Percentiles rank a stretch among this genome's conserved stretches.
Evolutionary conservation across 192 early-diverging fungal genomes (phyloP).

Genomic region (Coemansia sp.): DNA sequence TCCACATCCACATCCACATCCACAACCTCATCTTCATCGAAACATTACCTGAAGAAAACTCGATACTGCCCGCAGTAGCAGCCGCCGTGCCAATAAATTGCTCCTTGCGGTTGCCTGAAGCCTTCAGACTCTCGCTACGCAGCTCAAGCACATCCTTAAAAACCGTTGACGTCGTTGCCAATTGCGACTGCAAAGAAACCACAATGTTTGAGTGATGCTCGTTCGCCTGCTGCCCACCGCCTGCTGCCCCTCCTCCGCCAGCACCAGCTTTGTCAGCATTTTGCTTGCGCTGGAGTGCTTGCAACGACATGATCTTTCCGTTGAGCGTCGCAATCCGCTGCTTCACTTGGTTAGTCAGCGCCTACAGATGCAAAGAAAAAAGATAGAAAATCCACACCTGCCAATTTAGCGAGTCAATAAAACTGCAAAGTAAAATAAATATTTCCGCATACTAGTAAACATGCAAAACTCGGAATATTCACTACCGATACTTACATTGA

Average conservation of each 20-base stretch:
- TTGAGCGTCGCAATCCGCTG: constrained; percentile 95
- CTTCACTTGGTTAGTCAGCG: constrained; percentile 88
- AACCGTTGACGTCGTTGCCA: constrained; percentile 82
- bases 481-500: constrained; percentile 72
- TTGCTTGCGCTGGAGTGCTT: constrained; percentile 50
- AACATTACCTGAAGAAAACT: constrained; percentile 33
- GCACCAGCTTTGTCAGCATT: constrained; percentile 58
- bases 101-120: constrained; percentile 81
- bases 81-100: constrained; percentile 70
- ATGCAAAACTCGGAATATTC: too few species aligned
- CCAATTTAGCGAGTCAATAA: too few species aligned
- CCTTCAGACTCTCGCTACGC: constrained; percentile 93
- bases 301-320: constrained; percentile 86
- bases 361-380: too few species aligned
- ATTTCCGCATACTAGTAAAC: too few species aligned
- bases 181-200: constrained; percentile 84
- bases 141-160: constrained; percentile 98
- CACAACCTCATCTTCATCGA: too few species aligned
- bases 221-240: constrained; percentile 61
- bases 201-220: constrained; percentile 94
- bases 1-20: too few species aligned
- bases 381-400: too few species aligned
- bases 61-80: constrained; percentile 9
- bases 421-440: too few species aligned
- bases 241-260: constrained; percentile 26